phyloP scores from a whole-genome alignment of 106 monocot genomes.

The Acorus gramineus region DNA sequence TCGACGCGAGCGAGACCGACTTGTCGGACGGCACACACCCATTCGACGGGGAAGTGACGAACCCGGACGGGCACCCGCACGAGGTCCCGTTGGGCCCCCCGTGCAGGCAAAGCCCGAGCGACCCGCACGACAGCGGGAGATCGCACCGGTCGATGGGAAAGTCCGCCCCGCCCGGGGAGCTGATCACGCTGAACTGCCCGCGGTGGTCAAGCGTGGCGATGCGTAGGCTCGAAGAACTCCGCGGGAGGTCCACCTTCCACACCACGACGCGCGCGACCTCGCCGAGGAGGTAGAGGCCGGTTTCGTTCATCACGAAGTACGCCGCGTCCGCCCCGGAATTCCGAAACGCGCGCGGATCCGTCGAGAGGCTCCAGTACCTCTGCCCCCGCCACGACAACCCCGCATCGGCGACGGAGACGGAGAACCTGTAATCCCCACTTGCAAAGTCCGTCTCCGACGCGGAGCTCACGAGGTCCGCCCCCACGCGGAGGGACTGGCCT shows the following conservation, averaged over 20 bases:
- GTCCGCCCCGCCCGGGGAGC: too few relatives aligned
- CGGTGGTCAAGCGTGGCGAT: slow-evolving; percentile 24
- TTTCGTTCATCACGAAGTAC: slow-evolving; percentile 31
- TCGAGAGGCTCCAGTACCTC: slow-evolving; percentile 59
- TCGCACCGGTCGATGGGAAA: slow-evolving; percentile 41
- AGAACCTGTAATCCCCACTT: slow-evolving; percentile 32
- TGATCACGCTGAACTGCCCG: slow-evolving; percentile 37
- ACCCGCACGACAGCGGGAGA: slow-evolving; percentile 42
- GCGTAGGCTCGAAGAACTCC: slow-evolving; percentile 14
- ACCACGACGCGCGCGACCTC: slow-evolving; percentile 1
- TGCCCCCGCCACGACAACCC: slow-evolving; percentile 42
- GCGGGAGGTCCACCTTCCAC: slow-evolving; percentile 8
- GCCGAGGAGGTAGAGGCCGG: slow-evolving; percentile 50
- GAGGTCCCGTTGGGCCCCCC: slow-evolving; percentile 10
- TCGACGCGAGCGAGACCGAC: slow-evolving; percentile 12
- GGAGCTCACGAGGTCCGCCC: slow-evolving; percentile 28
- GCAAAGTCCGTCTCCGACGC: slow-evolving; percentile 18
- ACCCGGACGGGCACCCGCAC: slow-evolving; percentile 48
- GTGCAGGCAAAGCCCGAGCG: slow-evolving; percentile 40
- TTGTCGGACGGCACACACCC: slow-evolving; percentile 54
- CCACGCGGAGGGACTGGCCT: slow-evolving; percentile 37
- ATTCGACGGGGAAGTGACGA: slow-evolving; percentile 12
- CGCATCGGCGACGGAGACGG: slow-evolving; percentile 31
- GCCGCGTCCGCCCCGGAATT: slow-evolving; percentile 28
- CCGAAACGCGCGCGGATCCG: slow-evolving; percentile 25